Evolutionary conservation across 1,284 basidiomycete genomes (phyloP), one percentile per base, ranked within the genome.

Genomic region (Marasmius tenuissimus): DNA sequence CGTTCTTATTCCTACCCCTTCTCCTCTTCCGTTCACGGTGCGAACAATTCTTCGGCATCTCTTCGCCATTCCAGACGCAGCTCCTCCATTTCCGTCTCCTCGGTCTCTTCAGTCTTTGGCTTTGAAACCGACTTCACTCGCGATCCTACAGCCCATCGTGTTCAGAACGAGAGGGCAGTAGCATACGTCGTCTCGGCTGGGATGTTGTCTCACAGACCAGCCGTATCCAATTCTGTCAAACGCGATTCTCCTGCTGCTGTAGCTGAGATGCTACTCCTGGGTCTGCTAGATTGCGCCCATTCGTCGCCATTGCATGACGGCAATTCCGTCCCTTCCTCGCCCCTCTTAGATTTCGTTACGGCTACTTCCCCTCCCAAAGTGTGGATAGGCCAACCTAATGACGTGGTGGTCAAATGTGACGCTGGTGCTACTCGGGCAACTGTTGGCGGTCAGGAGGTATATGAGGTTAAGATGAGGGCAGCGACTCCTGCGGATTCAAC

Each of bases 1-100:
- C 16, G 40, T 9, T 57, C 53, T 7, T 61, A 58, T 38, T 34
- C 54, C 7, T 61, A 61, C 39, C 60, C 18, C 16, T n/a, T n/a
- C 8, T 14, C 16, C 16, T 8, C 18, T 11, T 16, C 7, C 20
- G 5, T 7, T 3, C 16, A n/a, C 10, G 16, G 14, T 20, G 33
- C 14, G 20, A 14, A 16, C 50, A 6, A 51, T n/a, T 51, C 50
- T 35, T 9, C 16, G 16, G 2, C 50, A 8, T 35, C 34, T n/a
- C 50, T 51, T 51, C 22, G 11, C 3, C 3, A 11, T 16, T 8
- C 10, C 7, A 27, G 22, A 27, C n/a, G 50, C 3, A 8, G 20
- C 10, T 11, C 27, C 50, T 14, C 50, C 22, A 27, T 22, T 27
- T 22, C 20, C 1, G 14, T 27, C 50, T 22, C 20, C 10, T 20